Base-by-base conservation (phyloP, 495 filamentous ascomycete species). In the Penicillium longicatenatum region DNA sequence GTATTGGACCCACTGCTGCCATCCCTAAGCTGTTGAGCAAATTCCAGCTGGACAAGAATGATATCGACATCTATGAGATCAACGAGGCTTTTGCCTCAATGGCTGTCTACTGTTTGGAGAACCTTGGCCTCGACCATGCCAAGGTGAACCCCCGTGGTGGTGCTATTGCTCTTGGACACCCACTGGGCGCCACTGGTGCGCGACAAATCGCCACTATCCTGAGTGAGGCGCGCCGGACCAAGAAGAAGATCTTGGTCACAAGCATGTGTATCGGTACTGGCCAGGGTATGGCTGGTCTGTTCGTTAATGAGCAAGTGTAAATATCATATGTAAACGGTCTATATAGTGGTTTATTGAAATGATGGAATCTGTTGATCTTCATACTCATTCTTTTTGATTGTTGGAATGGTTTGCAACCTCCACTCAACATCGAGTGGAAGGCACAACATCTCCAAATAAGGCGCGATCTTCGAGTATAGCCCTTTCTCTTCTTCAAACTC, bases 1-100 rank as follows among this genome's bases (percentile, higher is more conserved):
- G 94, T 54, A 97, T 98, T 60, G 94, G 94, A 29, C 94, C 94
- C 24, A 88, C 91, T 14, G 82, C 95, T 51, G 94, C 92, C 44
- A 96, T 98, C 65, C 94, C 94, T 60, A 98, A 98, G 83, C 82
- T 98, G 35, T 79, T 98, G 46, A 74, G 73, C 68, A 88, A 96
- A 78, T 87, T 86, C 84, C 83, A 86, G 68, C 70, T 98, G 59
- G 80, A 78, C n/a, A 79, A 95, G 51, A 77, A 86, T 46, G 93
- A 98, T 57, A 82, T 92, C 58, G 94, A 98, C 63, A 81, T 98
- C 45, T 84, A 90, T 61, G 94, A 98, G 82, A 76, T 98, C 66
- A 98, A 98, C 75, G 94, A 98, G 83, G 94, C 94, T 2, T 98
- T 98, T 62, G 94, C 93, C 24, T 91, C 87, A 29, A 98, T 98